Base-by-base conservation (phyloP, 108 stramenopile species). In the Heterococcus sp. region DNA sequence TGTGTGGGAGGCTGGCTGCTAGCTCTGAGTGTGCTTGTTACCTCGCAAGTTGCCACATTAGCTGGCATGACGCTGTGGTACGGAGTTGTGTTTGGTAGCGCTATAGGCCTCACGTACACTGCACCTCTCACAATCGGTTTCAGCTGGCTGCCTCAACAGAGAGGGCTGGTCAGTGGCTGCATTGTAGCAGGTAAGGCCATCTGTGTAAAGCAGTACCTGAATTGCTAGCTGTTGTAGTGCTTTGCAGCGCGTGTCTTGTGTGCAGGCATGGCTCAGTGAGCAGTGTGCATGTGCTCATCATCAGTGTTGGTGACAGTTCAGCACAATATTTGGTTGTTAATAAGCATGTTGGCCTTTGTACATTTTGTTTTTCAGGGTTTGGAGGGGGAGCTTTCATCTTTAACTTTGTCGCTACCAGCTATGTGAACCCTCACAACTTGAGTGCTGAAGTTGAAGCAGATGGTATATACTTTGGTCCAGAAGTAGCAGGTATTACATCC, bases 41-140 rank as follows among this genome's bases (percentile, higher is more conserved):
- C 88, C n/a, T 85, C 84, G 5, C 87, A 69, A 32, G 84, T 74
- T 2, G 72, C 75, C 21, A 85, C 46, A 65, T 69, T 89, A 3
- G 64, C 63, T 4, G 34, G 66, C 29, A 88, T 89, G 71, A 68
- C 87, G 66, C 29, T 85, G 35, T 79, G 65, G 46, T 88, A 89
- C 86, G 66, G 73, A 27, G 32, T 88, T 32, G 32, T 89, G 33
- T 88, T 88, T 73, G 89, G 89, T 11, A 32, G 68, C 8, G 89
- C 87, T 3, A 38, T 89, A 33, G 87, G 87, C 21, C 30, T 88
- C 35, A 87, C 89, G 28, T 89, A 89, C 84, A 88, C 89, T 26
- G 87, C 87, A 29, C 87, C 89, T 72, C 73, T 88, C 65, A 77
- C 83, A 39, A 83, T 72, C 39, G 89, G 87, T 30, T 88, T 82